phyloP scores from a whole-genome alignment of 2,329 filamentous ascomycete species.

The Apiospora sp. region DNA sequence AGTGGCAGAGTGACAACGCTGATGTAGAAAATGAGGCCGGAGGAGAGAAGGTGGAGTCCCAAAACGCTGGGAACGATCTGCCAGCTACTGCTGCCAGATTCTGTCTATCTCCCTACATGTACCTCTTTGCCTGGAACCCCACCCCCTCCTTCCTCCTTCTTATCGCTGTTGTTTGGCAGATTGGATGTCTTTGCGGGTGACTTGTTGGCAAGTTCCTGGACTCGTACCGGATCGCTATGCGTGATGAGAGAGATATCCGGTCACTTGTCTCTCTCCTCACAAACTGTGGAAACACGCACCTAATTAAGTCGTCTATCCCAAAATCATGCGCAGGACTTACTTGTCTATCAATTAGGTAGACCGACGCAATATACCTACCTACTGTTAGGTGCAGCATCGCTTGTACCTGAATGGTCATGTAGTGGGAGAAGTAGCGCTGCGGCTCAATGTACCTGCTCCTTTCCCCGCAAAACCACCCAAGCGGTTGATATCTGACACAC shows the following conservation, averaged over 20 bases:
- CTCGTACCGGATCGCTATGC: too few relatives aligned
- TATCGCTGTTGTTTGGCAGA: background rate
- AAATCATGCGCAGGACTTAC: background rate
- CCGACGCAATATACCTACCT: background rate
- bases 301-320: background rate
- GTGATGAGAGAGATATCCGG: background rate
- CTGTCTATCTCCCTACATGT: background rate
- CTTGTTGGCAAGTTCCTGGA: background rate
- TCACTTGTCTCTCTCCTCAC: background rate
- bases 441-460: conserved; percentile 19
- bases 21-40: background rate
- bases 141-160: background rate
- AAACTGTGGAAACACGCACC: background rate
- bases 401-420: conserved; percentile 9
- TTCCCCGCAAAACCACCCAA: conserved; percentile 7
- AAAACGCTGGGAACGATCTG: background rate
- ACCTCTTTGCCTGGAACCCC: background rate
- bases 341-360: background rate
- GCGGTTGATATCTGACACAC: conserved; percentile 16
- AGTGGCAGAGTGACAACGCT: background rate
- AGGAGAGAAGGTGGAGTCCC: conserved; percentile 3
- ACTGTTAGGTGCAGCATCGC: background rate
- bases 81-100: background rate
- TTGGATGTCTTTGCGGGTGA: background rate
- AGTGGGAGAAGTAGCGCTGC: conserved; percentile 13